Conservation (phyloP, 176 grass and related monocot species). For the Avena atlantica region DNA sequence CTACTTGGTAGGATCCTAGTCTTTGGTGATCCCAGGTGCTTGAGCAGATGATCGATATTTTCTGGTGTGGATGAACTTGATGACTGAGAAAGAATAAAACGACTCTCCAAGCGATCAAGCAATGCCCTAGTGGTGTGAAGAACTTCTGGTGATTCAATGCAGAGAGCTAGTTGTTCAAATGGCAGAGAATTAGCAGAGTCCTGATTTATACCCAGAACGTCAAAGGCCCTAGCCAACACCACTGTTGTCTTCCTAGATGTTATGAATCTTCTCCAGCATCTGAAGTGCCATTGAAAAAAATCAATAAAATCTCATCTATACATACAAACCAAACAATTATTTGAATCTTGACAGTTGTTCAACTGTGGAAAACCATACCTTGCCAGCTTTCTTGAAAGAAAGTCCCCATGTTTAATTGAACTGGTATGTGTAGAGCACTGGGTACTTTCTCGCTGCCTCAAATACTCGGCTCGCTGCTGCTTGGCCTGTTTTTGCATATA, state of each 20-base stretch:
- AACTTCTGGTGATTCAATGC: constrained; percentile 73
- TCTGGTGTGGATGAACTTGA: constrained; percentile 58
- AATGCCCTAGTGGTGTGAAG: constrained; percentile 74
- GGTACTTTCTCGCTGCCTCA: constrained; percentile 73
- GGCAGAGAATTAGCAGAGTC: constrained; percentile 69
- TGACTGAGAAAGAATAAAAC: constrained; percentile 67
- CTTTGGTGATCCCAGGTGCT: constrained; percentile 72
- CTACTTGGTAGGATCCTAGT: constrained; percentile 40
- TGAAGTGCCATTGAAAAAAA: constrained; percentile 35
- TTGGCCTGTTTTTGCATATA: constrained; percentile 61
- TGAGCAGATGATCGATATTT: constrained; percentile 84
- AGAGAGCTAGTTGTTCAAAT: constrained; percentile 77
- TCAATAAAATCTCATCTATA: constrained; percentile 21
- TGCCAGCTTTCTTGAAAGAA: constrained; percentile 85
- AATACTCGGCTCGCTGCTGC: constrained; percentile 69
- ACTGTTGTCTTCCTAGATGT: constrained; percentile 78
- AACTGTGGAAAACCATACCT: constrained; percentile 49
- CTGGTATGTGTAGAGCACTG: constrained; percentile 34
- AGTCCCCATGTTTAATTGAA: constrained; percentile 64
- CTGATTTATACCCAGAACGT: constrained; percentile 58
- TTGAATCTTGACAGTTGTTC: constrained; percentile 5
- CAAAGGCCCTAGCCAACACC: constrained; percentile 65
- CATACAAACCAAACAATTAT: constrained; percentile 30
- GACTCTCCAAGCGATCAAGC: constrained; percentile 78
- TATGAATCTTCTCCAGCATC: constrained; percentile 86